phyloP scores from a whole-genome alignment of 805 yeast genomes.

The Tetrapisispora iriomotensis region DNA sequence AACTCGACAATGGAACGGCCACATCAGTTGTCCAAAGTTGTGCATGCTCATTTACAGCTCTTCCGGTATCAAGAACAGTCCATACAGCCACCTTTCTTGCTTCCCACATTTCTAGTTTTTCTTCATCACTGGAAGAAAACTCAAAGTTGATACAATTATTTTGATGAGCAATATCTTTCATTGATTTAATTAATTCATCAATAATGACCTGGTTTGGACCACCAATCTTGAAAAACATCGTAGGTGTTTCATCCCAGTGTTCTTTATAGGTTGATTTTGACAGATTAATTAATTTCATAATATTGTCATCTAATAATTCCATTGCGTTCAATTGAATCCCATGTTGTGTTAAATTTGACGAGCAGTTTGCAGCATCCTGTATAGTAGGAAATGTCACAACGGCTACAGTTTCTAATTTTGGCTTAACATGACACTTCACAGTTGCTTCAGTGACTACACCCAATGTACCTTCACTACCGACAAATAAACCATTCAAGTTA shows the following conservation, averaged over 20 bases:
- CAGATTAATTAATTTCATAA: conserved; percentile 56
- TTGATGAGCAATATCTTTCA: conserved; percentile 40
- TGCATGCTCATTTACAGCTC: conserved; percentile 36
- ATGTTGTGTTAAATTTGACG: conserved; percentile 46
- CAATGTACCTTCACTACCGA: conserved; percentile 72
- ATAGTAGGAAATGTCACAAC: conserved; percentile 60
- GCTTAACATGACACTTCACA: conserved; percentile 55
- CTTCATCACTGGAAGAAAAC: conserved; percentile 53
- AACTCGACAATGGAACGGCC: conserved; percentile 66
- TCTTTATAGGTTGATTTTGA: conserved; percentile 42
- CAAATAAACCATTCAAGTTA: conserved; percentile 62
- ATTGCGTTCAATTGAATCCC: conserved; percentile 68
- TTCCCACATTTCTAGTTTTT: conserved; percentile 59
- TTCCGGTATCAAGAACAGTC: conserved; percentile 61
- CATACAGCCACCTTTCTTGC: conserved; percentile 65
- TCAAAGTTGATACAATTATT: conserved; percentile 52
- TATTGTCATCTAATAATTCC: conserved; percentile 62
- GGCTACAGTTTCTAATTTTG: conserved; percentile 55
- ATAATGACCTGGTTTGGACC: conserved; percentile 36
- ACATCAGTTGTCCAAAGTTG: conserved; percentile 71
- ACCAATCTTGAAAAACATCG: conserved; percentile 55
- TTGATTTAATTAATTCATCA: conserved; percentile 37
- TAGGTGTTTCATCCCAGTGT: conserved; percentile 50
- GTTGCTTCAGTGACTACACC: conserved; percentile 76
- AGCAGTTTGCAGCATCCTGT: conserved; percentile 61